These are phyloP conservation scores for Umbelopsis vinacea DNA, from an alignment of 192 early-diverging fungal species.

Conservation along the genomic window DNA sequence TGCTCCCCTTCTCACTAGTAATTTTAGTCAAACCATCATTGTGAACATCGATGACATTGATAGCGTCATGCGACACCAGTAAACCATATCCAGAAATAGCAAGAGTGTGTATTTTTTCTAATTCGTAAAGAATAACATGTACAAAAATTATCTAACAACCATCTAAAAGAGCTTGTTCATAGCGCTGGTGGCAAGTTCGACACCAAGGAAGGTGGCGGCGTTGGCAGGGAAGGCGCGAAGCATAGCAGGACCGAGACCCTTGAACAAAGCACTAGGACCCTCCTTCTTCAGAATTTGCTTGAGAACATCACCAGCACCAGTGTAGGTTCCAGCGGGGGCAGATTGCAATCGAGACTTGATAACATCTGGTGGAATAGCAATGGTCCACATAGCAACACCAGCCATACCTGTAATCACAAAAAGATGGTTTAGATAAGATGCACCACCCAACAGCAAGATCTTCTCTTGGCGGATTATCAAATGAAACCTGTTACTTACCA, in stretches of 20 bases:
- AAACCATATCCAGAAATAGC: background rate
- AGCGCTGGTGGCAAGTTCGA: constrained; percentile 59
- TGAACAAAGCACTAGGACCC: constrained; percentile 81
- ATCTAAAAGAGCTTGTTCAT: constrained; percentile 53
- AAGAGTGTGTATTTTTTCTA: background rate
- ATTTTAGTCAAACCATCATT: too few relatives aligned
- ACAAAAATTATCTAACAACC: constrained; percentile 8
- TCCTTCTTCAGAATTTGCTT: constrained; percentile 68
- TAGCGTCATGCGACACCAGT: background rate
- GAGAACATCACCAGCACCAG: constrained; percentile 63
- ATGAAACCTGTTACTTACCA: constrained; percentile 56
- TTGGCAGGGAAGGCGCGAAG: constrained; percentile 87
- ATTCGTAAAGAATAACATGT: too few relatives aligned
- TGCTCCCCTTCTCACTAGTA: too few relatives aligned
- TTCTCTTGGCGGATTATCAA: background rate
- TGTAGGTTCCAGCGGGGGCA: constrained; percentile 88
- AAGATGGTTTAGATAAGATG: background rate
- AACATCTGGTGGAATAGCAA: constrained; percentile 91
- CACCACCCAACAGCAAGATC: background rate
- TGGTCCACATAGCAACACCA: constrained; percentile 97
- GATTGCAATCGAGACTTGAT: constrained; percentile 91
- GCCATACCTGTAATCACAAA: constrained; percentile 70
- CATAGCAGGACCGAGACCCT: constrained; percentile 87
- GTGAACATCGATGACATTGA: too few relatives aligned
- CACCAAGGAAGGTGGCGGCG: constrained; percentile 73